phyloP scores from a whole-genome alignment of 768 basidiomycete species.

The Russula olivacea region DNA sequence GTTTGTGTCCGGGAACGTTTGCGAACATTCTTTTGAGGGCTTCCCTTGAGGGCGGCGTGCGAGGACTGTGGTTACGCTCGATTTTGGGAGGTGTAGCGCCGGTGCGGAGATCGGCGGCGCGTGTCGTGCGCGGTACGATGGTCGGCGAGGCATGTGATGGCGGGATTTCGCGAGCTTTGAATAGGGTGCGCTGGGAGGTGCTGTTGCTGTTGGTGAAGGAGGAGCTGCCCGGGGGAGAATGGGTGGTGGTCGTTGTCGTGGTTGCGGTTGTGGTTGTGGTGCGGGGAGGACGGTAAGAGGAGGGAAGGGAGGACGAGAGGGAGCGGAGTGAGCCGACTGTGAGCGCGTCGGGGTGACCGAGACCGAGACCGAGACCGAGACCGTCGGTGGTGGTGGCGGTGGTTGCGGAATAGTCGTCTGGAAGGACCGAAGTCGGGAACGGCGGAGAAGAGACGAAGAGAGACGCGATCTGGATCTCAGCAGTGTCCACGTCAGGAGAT shows the following conservation, averaged over 20 bases:
- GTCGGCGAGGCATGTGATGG: conserved; percentile 54
- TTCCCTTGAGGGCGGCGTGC: conserved; percentile 55
- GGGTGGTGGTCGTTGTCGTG: conserved; percentile 10
- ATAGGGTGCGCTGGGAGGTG: conserved; percentile 44
- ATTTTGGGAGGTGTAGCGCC: conserved; percentile 46
- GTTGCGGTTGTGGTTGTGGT: conserved; percentile 21
- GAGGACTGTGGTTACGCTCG: conserved; percentile 37
- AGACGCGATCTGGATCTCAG: conserved; percentile 71
- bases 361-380: conserved; percentile 6
- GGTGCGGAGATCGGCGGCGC: conserved; percentile 66
- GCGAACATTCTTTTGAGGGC: conserved; percentile 58
- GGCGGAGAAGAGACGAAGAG: conserved; percentile 82
- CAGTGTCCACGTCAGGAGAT: conserved; percentile 56
- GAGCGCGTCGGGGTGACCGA: conserved; percentile 12
- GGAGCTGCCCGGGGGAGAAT: conserved; percentile 38
- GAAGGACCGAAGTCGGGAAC: conserved; percentile 63
- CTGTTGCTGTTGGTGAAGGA: conserved; percentile 37
- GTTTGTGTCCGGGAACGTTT: conserved; percentile 80
- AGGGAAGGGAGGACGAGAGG: conserved; percentile 44
- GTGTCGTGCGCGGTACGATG: conserved; percentile 72
- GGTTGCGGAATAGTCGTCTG: conserved; percentile 39
- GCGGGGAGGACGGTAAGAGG: conserved; percentile 27
- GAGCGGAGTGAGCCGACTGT: conserved; percentile 36
- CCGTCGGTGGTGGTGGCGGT: conserved; percentile 28
- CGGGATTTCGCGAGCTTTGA: conserved; percentile 66